phyloP scores from a whole-genome alignment of 2,329 filamentous ascomycete species.

The Westerdykella ornata region DNA sequence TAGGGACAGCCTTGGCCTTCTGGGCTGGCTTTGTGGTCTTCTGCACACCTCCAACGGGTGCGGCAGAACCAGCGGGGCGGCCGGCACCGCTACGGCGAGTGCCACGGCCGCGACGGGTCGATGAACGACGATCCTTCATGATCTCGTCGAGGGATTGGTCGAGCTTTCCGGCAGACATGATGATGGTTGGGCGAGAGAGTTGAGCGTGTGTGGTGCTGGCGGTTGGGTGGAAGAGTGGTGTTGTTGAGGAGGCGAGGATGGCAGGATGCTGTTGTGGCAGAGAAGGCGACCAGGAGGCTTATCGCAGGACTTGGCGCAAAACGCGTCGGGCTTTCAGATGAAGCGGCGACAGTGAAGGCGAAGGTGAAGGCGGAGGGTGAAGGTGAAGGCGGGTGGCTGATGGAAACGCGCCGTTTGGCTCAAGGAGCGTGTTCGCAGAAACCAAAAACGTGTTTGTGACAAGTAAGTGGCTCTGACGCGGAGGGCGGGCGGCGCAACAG shows the following conservation, averaged over 20 bases:
- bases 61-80: constrained; percentile 52
- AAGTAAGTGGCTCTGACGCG: not conserved
- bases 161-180: constrained; percentile 61
- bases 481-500: not conserved
- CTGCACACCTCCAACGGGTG: constrained; percentile 78
- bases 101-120: constrained; percentile 45
- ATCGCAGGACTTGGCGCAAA: constrained; percentile 8
- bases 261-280: constrained; percentile 8
- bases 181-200: constrained; percentile 6
- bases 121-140: constrained; percentile 64
- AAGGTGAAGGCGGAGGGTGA: constrained; percentile 6
- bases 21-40: constrained; percentile 63
- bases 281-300: constrained; percentile 7
- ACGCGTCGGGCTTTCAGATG: constrained; percentile 15
- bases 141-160: constrained; percentile 98
- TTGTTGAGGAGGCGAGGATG: constrained; percentile 8
- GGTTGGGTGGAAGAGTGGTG: constrained; percentile 4
- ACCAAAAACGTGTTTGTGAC: constrained; percentile 1
- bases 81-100: constrained; percentile 43
- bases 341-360: constrained; percentile 6
- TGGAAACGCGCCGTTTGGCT: constrained; percentile 1
- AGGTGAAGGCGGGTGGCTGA: constrained; percentile 6
- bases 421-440: constrained; percentile 1
- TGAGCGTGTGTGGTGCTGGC: constrained; percentile 6
- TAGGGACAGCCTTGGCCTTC: constrained; percentile 54